phyloP scores from a whole-genome alignment of 306 rosid genomes.

The Fagus crenata region DNA sequence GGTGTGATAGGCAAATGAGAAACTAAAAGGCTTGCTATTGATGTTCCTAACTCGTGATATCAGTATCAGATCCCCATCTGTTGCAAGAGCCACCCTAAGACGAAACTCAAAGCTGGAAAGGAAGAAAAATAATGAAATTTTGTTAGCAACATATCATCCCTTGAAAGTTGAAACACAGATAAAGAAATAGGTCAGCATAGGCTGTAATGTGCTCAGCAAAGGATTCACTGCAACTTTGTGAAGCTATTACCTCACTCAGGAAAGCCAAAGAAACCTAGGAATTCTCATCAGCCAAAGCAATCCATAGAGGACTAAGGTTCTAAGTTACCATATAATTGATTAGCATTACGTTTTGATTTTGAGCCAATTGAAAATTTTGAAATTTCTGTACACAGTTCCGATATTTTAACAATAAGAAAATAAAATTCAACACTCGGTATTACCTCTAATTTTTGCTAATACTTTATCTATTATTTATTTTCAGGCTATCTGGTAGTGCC shows the following conservation, averaged over 20 bases:
- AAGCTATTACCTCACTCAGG: not conserved
- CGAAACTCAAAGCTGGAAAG: conserved; percentile 77
- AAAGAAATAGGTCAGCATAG: not conserved
- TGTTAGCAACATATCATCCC: conserved; percentile 23
- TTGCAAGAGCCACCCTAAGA: conserved; percentile 68
- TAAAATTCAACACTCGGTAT: not conserved
- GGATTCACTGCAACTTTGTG: not conserved
- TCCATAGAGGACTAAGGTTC: not conserved
- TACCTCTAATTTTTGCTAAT: not conserved
- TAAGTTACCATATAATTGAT: too few relatives aligned
- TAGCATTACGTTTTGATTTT: not conserved
- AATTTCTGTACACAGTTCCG: not conserved
- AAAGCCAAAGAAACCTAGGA: not conserved
- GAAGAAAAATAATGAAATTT: conserved; percentile 13
- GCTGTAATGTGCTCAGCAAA: not conserved
- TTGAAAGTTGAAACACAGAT: conserved; percentile 6
- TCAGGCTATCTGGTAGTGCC: not conserved
- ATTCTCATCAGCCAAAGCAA: not conserved
- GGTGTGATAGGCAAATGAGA: conserved; percentile 88
- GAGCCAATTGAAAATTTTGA: not conserved
- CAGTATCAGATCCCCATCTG: conserved; percentile 60
- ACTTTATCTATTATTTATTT: not conserved
- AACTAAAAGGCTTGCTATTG: conserved; percentile 77
- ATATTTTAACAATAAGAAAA: not conserved
- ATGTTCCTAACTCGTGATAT: conserved; percentile 76